Evolutionary conservation across 2,329 filamentous ascomycete genomes (phyloP), one percentile per base, ranked within the genome.

Genomic region (Aureobasidium namibiae): DNA sequence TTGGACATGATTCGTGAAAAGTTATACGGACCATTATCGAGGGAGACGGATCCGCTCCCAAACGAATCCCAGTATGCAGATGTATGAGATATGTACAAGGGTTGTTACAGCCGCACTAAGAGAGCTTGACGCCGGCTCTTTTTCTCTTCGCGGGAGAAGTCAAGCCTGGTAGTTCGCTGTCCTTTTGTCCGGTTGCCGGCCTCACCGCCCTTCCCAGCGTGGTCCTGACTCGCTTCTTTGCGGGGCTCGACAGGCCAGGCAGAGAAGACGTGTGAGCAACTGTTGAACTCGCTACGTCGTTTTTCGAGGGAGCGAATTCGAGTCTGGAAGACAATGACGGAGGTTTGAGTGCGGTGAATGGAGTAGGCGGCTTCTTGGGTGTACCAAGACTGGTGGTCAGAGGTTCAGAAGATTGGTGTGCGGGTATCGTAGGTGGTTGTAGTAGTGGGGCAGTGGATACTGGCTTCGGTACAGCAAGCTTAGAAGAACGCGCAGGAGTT

Each of bases 211-310:
- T 57, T 1, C 41, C 42, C 33, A 57, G 14, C 11, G 42, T 24
- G 7, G 41, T 9, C 67, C 70, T 21, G 73, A 72, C 10, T 49
- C 60, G 59, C 59, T 69, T 69, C 61, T 70, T 76, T 8, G 69
- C 65, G 38, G 68, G 61, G 26, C 61, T 62, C 0, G 58, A 60
- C 38, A 62, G 21, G 11, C 61, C 61, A 33, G 58, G 61, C 41
- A 59, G 21, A 4, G 39, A 34, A 34, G 52, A 56, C 18, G 52
- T 39, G 31, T 31, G 29, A 56, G 38, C 29, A 24, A 10, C n/a
- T 21, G 21, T 16, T 3, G 54, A 34, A 36, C 21, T 26, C 13
- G 52, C 21, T 18, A 34, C 26, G 14, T 45, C 31, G 21, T 45
- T 29, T 18, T 56, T 56, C 7, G 42, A 33, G 16, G 54, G 54